Evolutionary conservation across 139 green algal genomes (phyloP).

Genomic region (Ostreobium quekettii): DNA sequence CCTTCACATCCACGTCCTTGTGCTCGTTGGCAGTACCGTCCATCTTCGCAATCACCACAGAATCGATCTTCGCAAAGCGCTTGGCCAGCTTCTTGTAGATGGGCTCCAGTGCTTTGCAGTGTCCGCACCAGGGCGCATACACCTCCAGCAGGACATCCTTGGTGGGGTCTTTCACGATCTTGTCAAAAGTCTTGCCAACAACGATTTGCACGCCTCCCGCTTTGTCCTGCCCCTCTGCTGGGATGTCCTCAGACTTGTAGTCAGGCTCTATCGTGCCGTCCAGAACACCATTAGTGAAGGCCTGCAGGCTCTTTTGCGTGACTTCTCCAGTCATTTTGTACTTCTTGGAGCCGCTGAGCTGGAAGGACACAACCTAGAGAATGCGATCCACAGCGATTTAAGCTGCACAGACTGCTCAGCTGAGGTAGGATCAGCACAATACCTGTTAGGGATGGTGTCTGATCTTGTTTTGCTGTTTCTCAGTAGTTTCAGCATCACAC

Average conservation of each 20-base stretch:
- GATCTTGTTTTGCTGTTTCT: no score
- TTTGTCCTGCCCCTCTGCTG: conserved; percentile 34
- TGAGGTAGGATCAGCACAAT: no score
- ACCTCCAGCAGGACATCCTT: conserved; percentile 72
- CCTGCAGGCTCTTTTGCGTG: conserved; percentile 32
- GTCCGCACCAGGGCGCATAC: conserved; percentile 84
- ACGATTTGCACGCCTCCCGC: conserved; percentile 39
- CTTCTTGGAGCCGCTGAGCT: conserved; percentile 4
- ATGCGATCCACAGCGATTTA: no score
- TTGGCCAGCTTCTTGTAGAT: conserved; percentile 79
- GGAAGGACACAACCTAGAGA: no score
- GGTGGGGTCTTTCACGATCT: conserved; percentile 44
- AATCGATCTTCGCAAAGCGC: conserved; percentile 54
- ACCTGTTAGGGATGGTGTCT: no score
- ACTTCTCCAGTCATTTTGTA: conserved; percentile 10
- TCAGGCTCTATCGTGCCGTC: conserved; percentile 40
- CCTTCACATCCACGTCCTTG: conserved; percentile 46
- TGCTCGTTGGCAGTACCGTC: conserved; percentile 74
- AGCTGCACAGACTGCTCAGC: no score
- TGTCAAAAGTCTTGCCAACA: conserved; percentile 65
- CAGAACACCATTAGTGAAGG: conserved; percentile 46
- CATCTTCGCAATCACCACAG: conserved; percentile 70
- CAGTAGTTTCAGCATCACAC: no score
- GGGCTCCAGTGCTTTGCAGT: conserved; percentile 77
- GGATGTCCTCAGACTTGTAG: conserved; percentile 52